Base-by-base conservation (phyloP, 192 early-diverging fungal genomes). In the Backusella morwellensis region DNA sequence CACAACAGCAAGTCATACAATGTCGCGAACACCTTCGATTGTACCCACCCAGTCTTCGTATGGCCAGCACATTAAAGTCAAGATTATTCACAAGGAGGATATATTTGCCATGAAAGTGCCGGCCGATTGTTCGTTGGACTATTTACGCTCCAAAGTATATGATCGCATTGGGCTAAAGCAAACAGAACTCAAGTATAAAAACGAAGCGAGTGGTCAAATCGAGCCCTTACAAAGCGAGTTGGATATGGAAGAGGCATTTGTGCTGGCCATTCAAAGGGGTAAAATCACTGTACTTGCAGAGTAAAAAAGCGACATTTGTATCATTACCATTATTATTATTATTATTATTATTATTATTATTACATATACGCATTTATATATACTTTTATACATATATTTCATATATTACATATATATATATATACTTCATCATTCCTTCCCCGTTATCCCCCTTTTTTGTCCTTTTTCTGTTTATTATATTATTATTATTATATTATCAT, bases 91-190 rank as follows among this genome's bases (percentile, higher is more conserved):
- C 76, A 83, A 86, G 63, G 87, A 85, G 35, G 91, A 92, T 73
- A 87, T 91, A 75, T 86, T 90, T 74, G 91, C 91, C 2, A 87
- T 92, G 72, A 88, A 87, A 66, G 78, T 92, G 70, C 86, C 88
- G 0, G 81, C 85, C 6, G 82, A 86, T 66, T 80, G 89, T 72
- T 86, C 85, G 5, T 84, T 89, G 67, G 78, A 75, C 7, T 74
- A 83, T 32, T 80, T 92, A 12, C 83, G 86, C 75, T 81, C 86
- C 69, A 86, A 88, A 73, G 83, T 92, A 50, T 85, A 85, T 35
- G 83, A 86, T 41, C 86, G 88, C 66, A 44, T 92, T 35, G 76
- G 70, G 19, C 14, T 50, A 44, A 29, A 63, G 19, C n/a, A 35
- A 6, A 35, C 77, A 75, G 76, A 75, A 83, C 70, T 79, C 21